Conservation (phyloP, 2,329 filamentous ascomycete species). For the Trichoderma afroharzianum region DNA sequence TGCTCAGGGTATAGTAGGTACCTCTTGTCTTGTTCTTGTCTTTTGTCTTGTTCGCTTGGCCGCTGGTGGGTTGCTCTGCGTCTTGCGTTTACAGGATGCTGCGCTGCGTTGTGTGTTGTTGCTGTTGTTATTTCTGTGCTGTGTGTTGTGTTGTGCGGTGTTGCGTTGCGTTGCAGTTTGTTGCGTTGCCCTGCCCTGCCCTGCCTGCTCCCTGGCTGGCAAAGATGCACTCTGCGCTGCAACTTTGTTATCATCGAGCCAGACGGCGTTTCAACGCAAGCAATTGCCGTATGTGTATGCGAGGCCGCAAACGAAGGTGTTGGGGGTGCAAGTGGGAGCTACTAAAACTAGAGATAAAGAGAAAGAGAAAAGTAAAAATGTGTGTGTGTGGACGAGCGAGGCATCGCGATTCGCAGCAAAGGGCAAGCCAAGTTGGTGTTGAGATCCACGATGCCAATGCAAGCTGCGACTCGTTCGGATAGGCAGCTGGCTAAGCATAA, state of each 20-base stretch:
- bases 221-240: slow-evolving; percentile 1
- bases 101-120: background rate
- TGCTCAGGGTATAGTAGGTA: background rate
- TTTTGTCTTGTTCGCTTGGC: background rate
- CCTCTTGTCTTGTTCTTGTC: background rate
- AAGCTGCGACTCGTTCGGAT: background rate
- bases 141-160: too few relatives aligned
- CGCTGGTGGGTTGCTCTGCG: background rate
- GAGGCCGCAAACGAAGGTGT: background rate
- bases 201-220: background rate
- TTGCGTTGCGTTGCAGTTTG: background rate
- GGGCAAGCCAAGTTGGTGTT: background rate
- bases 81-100: background rate
- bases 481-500: background rate
- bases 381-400: background rate
- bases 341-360: background rate
- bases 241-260: slow-evolving; percentile 8
- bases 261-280: background rate
- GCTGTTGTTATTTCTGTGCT: too few relatives aligned
- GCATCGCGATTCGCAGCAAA: background rate
- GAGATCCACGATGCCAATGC: background rate
- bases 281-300: background rate
- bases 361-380: background rate
- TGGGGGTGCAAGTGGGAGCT: background rate
- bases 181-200: background rate